Conservation (phyloP, 129 eudicot species). For the Centella asiatica region DNA sequence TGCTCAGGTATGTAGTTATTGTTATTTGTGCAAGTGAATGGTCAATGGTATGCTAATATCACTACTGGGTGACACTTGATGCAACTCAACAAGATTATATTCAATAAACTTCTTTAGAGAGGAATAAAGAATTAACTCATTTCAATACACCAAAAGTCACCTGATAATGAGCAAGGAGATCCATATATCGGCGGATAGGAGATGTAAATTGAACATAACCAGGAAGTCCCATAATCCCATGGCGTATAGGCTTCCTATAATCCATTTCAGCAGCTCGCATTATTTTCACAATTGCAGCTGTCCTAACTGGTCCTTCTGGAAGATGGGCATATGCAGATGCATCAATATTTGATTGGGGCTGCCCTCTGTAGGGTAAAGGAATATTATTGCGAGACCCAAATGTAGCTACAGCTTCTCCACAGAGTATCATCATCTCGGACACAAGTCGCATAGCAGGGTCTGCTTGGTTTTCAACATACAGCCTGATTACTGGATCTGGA, state of each 20-base stretch:
- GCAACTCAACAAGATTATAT: not conserved
- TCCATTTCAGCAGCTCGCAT: constrained; percentile 98
- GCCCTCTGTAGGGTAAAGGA: constrained; percentile 86
- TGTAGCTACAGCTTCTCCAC: constrained; percentile 95
- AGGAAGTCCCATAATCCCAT: constrained; percentile 87
- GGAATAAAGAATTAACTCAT: not conserved
- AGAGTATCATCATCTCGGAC: constrained; percentile 94
- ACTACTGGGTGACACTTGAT: not conserved
- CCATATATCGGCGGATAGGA: constrained; percentile 97
- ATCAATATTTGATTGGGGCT: constrained; percentile 77
- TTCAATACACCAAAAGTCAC: constrained; percentile 17
- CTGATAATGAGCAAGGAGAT: constrained; percentile 98
- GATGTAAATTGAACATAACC: constrained; percentile 99
- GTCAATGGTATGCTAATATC: too few species aligned
- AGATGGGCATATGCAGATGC: constrained; percentile 73
- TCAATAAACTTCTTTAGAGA: not conserved
- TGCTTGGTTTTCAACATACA: constrained; percentile 85
- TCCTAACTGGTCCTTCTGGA: constrained; percentile 95
- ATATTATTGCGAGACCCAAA: constrained; percentile 64
- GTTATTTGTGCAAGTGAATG: not conserved
- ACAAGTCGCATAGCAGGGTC: constrained; percentile 96
- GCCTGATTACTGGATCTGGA: constrained; percentile 75
- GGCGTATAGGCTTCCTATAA: constrained; percentile 83
- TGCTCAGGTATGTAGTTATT: too few species aligned
- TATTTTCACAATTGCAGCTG: constrained; percentile 61